A percentile compares a stretch with the other conserved stretches of the same genome.
Conservation (phyloP, 2,329 filamentous ascomycete species). For the Rachicladosporium sp. region DNA sequence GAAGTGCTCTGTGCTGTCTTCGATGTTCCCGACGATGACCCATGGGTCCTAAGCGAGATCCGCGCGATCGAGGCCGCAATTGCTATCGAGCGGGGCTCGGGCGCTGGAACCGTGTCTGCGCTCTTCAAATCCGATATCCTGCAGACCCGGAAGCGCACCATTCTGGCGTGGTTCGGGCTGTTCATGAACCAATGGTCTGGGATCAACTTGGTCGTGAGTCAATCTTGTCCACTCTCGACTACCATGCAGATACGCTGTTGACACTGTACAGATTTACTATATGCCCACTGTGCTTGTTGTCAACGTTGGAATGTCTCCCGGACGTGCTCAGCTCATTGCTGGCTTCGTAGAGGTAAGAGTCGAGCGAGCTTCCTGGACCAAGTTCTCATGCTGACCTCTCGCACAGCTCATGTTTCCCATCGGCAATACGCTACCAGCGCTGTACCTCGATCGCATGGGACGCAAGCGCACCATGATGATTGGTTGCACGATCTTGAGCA, state of each 20-base stretch:
- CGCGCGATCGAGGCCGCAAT: slow-evolving; percentile 26
- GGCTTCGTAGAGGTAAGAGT: slow-evolving; percentile 31
- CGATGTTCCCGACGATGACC: slow-evolving; percentile 15
- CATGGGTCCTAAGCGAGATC: slow-evolving; percentile 19
- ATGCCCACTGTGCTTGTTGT: slow-evolving; percentile 29
- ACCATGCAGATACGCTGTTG: slow-evolving; percentile 22
- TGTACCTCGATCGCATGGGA: slow-evolving; percentile 33
- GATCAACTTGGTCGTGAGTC: slow-evolving; percentile 25
- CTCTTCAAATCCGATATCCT: slow-evolving; percentile 24
- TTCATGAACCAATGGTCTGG: slow-evolving; percentile 30
- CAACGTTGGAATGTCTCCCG: slow-evolving; percentile 34
- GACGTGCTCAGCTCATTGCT: slow-evolving; percentile 35
- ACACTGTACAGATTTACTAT: slow-evolving; percentile 13
- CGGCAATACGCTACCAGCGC: slow-evolving; percentile 34
- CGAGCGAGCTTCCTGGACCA: slow-evolving; percentile 23
- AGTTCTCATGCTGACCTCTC: slow-evolving; percentile 22
- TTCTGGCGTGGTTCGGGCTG: slow-evolving; percentile 28
- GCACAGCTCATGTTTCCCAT: slow-evolving; percentile 28
- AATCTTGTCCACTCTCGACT: too few species aligned
- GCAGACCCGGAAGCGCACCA: slow-evolving; percentile 27
- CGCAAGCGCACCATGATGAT: slow-evolving; percentile 24
- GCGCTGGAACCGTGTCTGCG: slow-evolving; percentile 28
- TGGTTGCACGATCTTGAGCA: slow-evolving; percentile 20
- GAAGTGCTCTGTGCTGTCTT: slow-evolving; percentile 24
- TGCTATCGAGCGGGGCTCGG: slow-evolving; percentile 24